Evolutionary conservation across 2,329 filamentous ascomycete genomes (phyloP).

Genomic region (Hypoxylon sp.): DNA sequence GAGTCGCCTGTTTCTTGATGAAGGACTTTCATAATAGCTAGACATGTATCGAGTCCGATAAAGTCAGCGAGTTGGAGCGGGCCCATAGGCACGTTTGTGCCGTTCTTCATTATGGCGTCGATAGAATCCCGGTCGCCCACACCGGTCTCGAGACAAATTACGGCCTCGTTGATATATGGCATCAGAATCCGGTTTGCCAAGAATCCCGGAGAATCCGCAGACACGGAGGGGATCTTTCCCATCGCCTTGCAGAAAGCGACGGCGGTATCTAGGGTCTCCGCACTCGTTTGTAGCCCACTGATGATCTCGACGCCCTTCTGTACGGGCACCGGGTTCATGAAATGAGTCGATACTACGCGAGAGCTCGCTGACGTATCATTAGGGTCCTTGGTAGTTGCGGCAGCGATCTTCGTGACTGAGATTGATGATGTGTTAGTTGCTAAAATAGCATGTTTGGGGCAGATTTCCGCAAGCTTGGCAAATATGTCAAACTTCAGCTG

Average conservation of each 20-base stretch:
- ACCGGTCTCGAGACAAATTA: constrained; percentile 95
- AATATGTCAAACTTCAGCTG: constrained; percentile 92
- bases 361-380: constrained; percentile 85
- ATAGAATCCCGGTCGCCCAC: constrained; percentile 92
- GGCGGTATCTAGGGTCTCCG: constrained; percentile 84
- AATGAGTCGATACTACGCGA: constrained; percentile 94
- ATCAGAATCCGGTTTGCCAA: constrained; percentile 97
- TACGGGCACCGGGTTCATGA: constrained; percentile 98
- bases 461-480: constrained; percentile 82
- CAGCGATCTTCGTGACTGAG: constrained; percentile 95
- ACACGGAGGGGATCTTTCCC: constrained; percentile 92
- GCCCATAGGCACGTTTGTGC: constrained; percentile 98
- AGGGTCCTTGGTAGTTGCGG: constrained; percentile 83
- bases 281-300: constrained; percentile 90
- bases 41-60: constrained; percentile 95
- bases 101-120: constrained; percentile 99
- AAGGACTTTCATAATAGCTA: constrained; percentile 97
- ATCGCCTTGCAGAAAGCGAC: constrained; percentile 89
- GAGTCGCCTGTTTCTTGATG: constrained; percentile 93
- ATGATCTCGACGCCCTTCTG: constrained; percentile 99
- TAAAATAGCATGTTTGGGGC: constrained; percentile 87
- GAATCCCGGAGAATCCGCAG: constrained; percentile 93
- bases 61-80: constrained; percentile 95
- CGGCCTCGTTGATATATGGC: constrained; percentile 98
- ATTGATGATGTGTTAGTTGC: constrained; percentile 99